phyloP scores from a whole-genome alignment of 805 yeast species.

The Starmerella sirachaensis region DNA sequence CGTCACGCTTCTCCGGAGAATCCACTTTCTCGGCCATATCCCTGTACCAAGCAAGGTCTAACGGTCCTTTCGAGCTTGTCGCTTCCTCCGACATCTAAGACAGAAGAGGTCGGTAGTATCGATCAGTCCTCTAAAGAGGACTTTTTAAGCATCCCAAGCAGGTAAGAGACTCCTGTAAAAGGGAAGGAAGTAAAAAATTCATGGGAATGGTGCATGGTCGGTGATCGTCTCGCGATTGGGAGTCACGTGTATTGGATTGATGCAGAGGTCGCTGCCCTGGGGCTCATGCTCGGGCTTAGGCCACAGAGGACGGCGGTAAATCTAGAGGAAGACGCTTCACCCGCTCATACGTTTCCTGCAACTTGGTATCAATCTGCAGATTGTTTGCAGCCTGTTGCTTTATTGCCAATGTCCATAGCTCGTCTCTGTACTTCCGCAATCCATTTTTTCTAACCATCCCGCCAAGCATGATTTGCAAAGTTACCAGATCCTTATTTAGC shows the following conservation, averaged over 20 bases:
- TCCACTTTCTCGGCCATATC: background rate
- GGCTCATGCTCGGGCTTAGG: no score
- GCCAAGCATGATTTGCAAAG: slow-evolving; percentile 22
- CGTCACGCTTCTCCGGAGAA: background rate
- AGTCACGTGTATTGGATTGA: no score
- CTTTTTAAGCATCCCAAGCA: no score
- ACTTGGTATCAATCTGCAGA: slow-evolving; percentile 18
- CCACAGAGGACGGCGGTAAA: no score
- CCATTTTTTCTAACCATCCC: slow-evolving; percentile 17
- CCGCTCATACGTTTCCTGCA: slow-evolving; percentile 18
- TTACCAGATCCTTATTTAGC: slow-evolving; percentile 21
- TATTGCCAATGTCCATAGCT: slow-evolving; percentile 18
- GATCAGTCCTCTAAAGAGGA: no score
- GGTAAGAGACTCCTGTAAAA: no score
- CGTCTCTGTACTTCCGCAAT: slow-evolving; percentile 11
- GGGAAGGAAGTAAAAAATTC: no score
- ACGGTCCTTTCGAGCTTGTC: background rate
- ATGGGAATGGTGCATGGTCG: no score
- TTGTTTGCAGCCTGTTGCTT: slow-evolving; percentile 19
- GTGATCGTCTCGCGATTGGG: no score
- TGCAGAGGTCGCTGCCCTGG: no score
- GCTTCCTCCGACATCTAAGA: slow-evolving; percentile 1
- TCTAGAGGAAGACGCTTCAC: slow-evolving; percentile 4
- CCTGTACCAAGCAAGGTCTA: no score
- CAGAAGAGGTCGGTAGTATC: no score